These are phyloP conservation scores for Diaporthe ilicicola DNA, from an alignment of 2,329 filamentous ascomycete species.

Conservation along the genomic window DNA sequence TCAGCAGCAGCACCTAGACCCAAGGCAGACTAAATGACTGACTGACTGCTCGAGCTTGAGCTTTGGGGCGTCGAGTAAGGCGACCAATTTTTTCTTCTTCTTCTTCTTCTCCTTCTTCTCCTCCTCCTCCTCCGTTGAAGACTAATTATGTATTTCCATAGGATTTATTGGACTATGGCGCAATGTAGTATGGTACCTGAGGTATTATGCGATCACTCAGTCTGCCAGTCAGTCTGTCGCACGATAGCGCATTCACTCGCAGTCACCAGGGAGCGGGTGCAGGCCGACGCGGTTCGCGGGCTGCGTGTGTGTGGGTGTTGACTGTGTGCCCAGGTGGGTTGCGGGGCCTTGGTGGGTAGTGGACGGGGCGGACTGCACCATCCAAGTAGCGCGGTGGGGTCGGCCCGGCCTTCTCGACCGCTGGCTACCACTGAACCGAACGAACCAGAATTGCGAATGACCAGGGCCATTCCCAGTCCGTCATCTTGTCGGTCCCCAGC, in stretches of 20 bases:
- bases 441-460: background rate
- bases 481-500: background rate
- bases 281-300: slow-evolving; percentile 16
- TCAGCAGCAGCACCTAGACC: background rate
- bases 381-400: slow-evolving; percentile 11
- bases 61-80: background rate
- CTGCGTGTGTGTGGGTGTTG: background rate
- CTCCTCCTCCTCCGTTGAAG: too few species aligned
- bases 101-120: background rate
- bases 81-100: too few species aligned
- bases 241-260: background rate
- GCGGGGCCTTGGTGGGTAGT: background rate
- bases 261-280: background rate
- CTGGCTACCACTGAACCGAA: background rate
- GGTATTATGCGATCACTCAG: too few species aligned
- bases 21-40: too few species aligned
- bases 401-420: slow-evolving; percentile 19
- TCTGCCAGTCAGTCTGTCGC: background rate
- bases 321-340: background rate
- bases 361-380: background rate
- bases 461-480: slow-evolving; percentile 17
- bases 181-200: too few species aligned
- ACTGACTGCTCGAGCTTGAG: background rate
- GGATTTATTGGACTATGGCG: too few species aligned
- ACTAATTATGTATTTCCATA: too few species aligned